A percentile compares a stretch with the other conserved stretches of the same genome.
Evolutionary conservation across 2,329 filamentous ascomycete genomes (phyloP).

Genomic region (Tolypocladium ovalisporum): DNA sequence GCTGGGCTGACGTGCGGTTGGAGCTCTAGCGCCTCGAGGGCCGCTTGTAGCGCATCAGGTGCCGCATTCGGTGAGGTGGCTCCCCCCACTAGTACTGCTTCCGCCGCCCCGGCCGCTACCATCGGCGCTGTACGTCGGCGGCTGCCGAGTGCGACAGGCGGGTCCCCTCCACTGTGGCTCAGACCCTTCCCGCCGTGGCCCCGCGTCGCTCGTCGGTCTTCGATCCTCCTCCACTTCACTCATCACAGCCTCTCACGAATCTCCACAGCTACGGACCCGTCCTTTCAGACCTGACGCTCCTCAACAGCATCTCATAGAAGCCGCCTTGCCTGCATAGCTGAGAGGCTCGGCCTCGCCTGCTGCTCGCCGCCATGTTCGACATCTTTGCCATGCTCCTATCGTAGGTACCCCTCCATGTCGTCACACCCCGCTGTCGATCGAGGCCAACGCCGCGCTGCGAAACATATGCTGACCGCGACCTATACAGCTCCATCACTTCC

Average conservation of each 20-base stretch:
- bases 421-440: constrained; percentile 4
- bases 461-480: background rate
- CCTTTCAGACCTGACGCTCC: background rate
- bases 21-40: background rate
- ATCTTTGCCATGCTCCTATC: constrained; percentile 68
- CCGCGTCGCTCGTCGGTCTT: background rate
- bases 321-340: constrained; percentile 6
- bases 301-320: background rate
- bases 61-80: background rate
- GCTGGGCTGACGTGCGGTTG: background rate
- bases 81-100: background rate
- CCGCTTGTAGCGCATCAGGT: constrained; percentile 2
- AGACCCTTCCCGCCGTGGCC: background rate
- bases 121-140: background rate
- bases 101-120: background rate
- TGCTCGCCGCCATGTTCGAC: constrained; percentile 53
- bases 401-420: constrained; percentile 36
- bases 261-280: background rate
- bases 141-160: background rate
- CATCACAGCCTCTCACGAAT: background rate
- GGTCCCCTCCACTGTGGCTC: too few relatives aligned
- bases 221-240: background rate
- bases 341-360: constrained; percentile 14
- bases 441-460: background rate
- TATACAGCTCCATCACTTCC: constrained; percentile 66